Evolutionary conservation across 2,329 filamentous ascomycete species (phyloP), one percentile per base, ranked within the genome.

Genomic region (Trichoderma endophyticum): DNA sequence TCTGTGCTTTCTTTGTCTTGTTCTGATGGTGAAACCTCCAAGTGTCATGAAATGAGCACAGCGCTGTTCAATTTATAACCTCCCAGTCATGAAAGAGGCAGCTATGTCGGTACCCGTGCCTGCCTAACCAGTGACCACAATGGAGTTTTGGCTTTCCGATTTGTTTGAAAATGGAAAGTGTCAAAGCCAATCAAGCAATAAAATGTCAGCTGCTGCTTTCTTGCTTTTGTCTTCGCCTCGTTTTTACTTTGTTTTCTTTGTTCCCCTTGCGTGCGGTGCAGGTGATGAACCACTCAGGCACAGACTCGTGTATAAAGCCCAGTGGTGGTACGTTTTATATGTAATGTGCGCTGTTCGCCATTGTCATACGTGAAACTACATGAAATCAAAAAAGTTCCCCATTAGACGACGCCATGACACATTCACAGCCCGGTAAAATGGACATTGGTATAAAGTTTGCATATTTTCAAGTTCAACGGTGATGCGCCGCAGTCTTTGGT

Each of bases 51-150:
- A 43, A 4, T 54, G n/a, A 43, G n/a, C 15, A n/a, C 39, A 43
- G 39, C 18, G 39, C 7, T 43, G 18, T 43, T 43, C 15, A n/a
- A 1, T 18, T 43, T 43, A 43, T 51, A 15, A 12, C 9, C 21
- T 2, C 48, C 48, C 11, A 54, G 21, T 54, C 21, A 24, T 54
- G 18, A n/a, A 59, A 32, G 30, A 34, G 30, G 57, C 2, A 60
- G 57, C 4, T 14, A 83, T 24, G 82, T 78, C 5, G 83, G 83
- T 26, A 60, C 5, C 57, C 57, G 57, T 34, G 9, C 5, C 57
- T 54, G 48, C 48, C 48, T 54, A 54, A 51, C 3, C 32, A 34
- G 11, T 34, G 32, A 14, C 32, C 43, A 21, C 39, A 24, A 51
- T 12, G 5, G 48, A 51, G 11, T 51, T 21, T 51, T 11, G 48